Evolutionary conservation across 1,284 basidiomycete species (phyloP), one percentile per base, ranked within the genome.

Genomic region (Schizophyllum amplum): DNA sequence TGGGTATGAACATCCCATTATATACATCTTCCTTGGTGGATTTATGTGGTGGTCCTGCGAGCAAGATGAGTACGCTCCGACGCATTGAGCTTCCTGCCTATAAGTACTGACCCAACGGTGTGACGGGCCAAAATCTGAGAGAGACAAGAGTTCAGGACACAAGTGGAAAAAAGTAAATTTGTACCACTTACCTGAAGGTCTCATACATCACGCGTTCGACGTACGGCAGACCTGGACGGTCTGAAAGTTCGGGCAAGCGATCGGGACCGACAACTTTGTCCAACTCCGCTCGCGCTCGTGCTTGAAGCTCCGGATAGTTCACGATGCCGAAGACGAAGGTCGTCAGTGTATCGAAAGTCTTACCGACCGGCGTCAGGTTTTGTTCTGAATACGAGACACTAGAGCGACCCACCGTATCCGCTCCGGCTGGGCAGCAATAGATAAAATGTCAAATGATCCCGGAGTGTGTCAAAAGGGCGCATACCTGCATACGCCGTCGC

Each of bases 161-260:
- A 50, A 21, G 20, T 21, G 2, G 13, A 5, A 49, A 23, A 33
- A 13, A 17, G 33, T 2, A 13, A 9, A 17, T 23, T 13, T n/a
- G 21, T 11, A 20, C 48, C 2, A 22, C 21, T 57, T 57, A 62
- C 6, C 61, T 57, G 13, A 78, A 63, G 5, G 71, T 71, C 60
- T 80, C 78, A 55, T 73, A 72, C 26, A 78, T 64, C 5, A 78
- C 26, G 0, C 76, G 76, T 5, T 71, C 62, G 13, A 75, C 64
- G 59, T 76, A 77, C 4, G 75, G 73, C 15, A 78, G 61, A 13
- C 61, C 61, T 2, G 63, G 60, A 15, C 71, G 60, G 56, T 79
- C 77, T 4, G 62, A 64, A 52, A 72, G 69, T 4, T 68, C 66
- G 0, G 78, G 77, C 21, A 79, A 63, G 24, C 75, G 65, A 26